Evolutionary conservation across 2,329 filamentous ascomycete genomes (phyloP).

Genomic region (Botryotinia calthae): DNA sequence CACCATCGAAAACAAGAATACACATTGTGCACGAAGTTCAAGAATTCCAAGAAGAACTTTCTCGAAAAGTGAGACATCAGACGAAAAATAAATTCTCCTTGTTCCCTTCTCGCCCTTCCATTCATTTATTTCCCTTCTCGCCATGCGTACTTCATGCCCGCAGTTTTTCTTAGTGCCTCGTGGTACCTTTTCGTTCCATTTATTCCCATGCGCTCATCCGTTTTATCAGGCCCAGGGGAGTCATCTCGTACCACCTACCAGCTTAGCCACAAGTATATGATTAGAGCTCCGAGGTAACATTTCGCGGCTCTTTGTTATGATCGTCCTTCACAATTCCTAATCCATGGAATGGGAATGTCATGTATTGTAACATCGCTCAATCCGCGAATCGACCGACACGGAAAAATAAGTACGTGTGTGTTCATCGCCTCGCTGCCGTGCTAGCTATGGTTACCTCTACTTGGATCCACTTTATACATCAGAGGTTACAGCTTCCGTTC

Average conservation of each 20-base stretch:
- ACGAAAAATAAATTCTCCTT: constrained; percentile 1
- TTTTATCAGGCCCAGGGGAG: neutral
- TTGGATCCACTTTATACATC: neutral
- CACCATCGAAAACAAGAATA: neutral
- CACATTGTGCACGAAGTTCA: neutral
- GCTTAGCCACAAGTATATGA: neutral
- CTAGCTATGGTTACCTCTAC: neutral
- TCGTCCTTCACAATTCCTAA: neutral
- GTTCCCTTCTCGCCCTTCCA: neutral
- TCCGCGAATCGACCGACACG: neutral
- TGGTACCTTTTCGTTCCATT: neutral
- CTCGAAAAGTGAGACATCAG: constrained; percentile 9
- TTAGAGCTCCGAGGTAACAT: neutral
- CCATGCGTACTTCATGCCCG: neutral
- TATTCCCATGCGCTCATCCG: neutral
- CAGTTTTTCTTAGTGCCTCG: neutral
- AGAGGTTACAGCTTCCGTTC: neutral
- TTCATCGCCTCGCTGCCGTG: neutral
- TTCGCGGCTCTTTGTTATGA: neutral
- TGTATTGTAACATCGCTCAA: neutral
- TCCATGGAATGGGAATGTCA: neutral
- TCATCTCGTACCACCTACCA: neutral
- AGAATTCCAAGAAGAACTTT: neutral
- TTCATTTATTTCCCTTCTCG: neutral
- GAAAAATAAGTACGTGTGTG: neutral